Evolutionary conservation across 192 early-diverging fungal genomes (phyloP).

Genomic region (Backusella circina): DNA sequence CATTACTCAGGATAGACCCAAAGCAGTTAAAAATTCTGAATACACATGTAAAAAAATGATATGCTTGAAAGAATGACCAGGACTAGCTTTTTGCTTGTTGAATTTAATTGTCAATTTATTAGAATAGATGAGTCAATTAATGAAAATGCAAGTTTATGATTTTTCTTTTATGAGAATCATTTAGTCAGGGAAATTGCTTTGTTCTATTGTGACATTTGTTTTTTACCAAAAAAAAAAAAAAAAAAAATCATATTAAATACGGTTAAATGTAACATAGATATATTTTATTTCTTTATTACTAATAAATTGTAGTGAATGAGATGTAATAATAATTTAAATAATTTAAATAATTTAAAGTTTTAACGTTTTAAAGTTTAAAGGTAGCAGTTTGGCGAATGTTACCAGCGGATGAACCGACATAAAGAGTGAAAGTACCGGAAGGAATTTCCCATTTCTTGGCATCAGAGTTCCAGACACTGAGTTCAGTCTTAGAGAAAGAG

Average conservation of each 20-base stretch:
- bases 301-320: not conserved
- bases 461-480: constrained; percentile 44
- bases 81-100: too few relatives aligned
- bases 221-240: not conserved
- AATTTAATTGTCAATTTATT: too few relatives aligned
- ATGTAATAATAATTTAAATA: not conserved
- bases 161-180: too few relatives aligned
- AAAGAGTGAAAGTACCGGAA: constrained; percentile 43
- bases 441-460: constrained; percentile 41
- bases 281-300: not conserved
- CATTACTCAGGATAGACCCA: too few relatives aligned
- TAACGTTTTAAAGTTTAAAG: constrained; percentile 17
- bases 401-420: constrained; percentile 47
- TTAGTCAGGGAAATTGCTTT: not conserved
- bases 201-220: not conserved
- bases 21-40: too few relatives aligned
- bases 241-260: not conserved
- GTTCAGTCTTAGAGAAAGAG: constrained; percentile 36
- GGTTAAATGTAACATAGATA: not conserved
- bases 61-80: too few relatives aligned
- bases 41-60: too few relatives aligned
- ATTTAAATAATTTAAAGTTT: constrained; percentile 7
- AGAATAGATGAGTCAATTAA: too few relatives aligned
- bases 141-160: too few relatives aligned
- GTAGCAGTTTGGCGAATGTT: constrained; percentile 39